Conservation (phyloP, 2,329 filamentous ascomycete genomes). For the Pseudocercospora pini-densiflorae region DNA sequence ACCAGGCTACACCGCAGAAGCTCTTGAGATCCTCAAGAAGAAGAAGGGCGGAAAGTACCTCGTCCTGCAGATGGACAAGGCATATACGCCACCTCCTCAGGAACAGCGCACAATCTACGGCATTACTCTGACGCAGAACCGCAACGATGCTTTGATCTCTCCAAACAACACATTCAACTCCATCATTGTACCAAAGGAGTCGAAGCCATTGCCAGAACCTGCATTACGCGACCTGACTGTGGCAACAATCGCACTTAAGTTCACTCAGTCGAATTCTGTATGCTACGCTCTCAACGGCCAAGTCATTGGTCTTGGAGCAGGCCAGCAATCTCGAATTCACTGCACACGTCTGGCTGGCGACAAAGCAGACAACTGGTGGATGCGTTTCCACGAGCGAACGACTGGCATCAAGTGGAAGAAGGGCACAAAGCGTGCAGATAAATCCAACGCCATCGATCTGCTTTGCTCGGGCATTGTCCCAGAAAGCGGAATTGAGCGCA, state of each 20-base stretch:
- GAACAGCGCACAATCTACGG: slow-evolving; percentile 92
- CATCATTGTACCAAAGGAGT: slow-evolving; percentile 84
- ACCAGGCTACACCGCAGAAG: slow-evolving; percentile 81
- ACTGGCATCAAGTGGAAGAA: slow-evolving; percentile 95
- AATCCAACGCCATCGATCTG: slow-evolving; percentile 97
- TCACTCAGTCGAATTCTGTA: slow-evolving; percentile 98
- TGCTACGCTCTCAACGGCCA: slow-evolving; percentile 96
- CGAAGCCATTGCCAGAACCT: slow-evolving; percentile 71
- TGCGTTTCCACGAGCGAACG: slow-evolving; percentile 92
- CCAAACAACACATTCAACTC: slow-evolving; percentile 80
- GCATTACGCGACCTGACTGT: slow-evolving; percentile 90
- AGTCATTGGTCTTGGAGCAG: slow-evolving; percentile 90
- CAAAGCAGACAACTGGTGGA: slow-evolving; percentile 99
- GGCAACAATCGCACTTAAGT: slow-evolving; percentile 96
- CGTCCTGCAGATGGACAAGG: slow-evolving; percentile 89
- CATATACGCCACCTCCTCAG: slow-evolving; percentile 73
- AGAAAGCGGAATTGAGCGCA: slow-evolving; percentile 79
- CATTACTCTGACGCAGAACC: slow-evolving; percentile 83
- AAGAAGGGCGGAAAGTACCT: slow-evolving; percentile 99
- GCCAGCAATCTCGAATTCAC: slow-evolving; percentile 97
- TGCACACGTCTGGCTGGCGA: slow-evolving; percentile 96
- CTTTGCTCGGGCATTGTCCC: slow-evolving; percentile 90
- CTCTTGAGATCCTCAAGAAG: slow-evolving; percentile 89
- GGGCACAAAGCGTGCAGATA: slow-evolving; percentile 93
- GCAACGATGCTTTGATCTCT: slow-evolving; percentile 87